Percentiles rank a stretch among this genome's conserved stretches.
These are phyloP conservation scores for Malassezia dermatis DNA, from an alignment of 1,284 basidiomycete species.

Conservation along the genomic window DNA sequence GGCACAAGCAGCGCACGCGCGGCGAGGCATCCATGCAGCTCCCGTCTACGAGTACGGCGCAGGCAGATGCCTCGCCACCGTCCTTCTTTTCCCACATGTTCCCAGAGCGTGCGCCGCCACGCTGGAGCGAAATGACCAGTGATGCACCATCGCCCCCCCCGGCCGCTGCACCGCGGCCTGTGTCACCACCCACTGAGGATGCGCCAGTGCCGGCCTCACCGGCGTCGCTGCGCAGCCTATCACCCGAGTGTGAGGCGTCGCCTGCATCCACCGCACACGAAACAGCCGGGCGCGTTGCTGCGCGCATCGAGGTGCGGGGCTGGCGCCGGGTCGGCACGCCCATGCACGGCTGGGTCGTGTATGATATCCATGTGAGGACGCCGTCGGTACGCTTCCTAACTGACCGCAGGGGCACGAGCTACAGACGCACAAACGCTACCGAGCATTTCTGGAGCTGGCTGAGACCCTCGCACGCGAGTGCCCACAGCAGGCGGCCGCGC, in stretches of 20 bases:
- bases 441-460: slow-evolving; percentile 4
- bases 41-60: neutral
- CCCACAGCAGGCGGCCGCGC: slow-evolving; percentile 18
- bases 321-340: slow-evolving; percentile 35
- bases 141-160: neutral
- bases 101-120: neutral
- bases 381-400: slow-evolving; percentile 14
- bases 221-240: neutral
- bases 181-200: neutral
- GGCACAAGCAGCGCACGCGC: neutral
- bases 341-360: slow-evolving; percentile 37
- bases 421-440: slow-evolving; percentile 4
- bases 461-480: neutral
- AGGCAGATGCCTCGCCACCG: neutral
- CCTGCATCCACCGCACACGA: neutral
- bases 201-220: neutral
- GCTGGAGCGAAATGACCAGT: neutral
- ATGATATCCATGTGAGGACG: slow-evolving; percentile 28
- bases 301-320: slow-evolving; percentile 23
- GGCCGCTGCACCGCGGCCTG: neutral
- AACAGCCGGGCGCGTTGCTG: neutral
- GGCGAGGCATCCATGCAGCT: neutral
- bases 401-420: slow-evolving; percentile 4
- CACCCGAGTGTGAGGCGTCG: neutral
- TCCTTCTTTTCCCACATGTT: neutral